Evolutionary conservation across 2,329 filamentous ascomycete species (phyloP).

Genomic region (Sporothrix mexicana): DNA sequence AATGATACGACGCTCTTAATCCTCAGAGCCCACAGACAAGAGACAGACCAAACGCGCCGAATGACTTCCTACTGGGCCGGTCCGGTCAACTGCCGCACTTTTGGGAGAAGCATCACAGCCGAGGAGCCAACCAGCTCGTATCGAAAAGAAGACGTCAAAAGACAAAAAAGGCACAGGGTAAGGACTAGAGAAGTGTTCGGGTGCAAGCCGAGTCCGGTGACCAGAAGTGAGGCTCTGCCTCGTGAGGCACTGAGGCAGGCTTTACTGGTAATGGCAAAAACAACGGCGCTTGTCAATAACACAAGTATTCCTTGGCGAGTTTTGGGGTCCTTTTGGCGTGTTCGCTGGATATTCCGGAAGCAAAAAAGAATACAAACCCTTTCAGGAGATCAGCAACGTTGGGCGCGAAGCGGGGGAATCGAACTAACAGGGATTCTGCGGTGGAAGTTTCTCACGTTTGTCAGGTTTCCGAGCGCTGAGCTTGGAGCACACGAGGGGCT

Average conservation of each 20-base stretch:
- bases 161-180: not conserved
- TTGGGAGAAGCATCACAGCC: not conserved
- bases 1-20: not conserved
- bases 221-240: constrained; percentile 15
- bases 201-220: constrained; percentile 1
- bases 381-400: not conserved
- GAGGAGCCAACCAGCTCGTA: not conserved
- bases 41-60: not conserved
- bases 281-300: not conserved
- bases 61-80: not conserved
- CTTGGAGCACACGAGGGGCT: too few species aligned
- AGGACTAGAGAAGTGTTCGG: not conserved
- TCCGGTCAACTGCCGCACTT: not conserved
- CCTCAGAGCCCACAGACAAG: not conserved
- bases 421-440: not conserved
- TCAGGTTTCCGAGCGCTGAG: too few species aligned
- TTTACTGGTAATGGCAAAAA: not conserved
- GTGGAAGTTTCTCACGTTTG: not conserved
- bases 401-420: not conserved
- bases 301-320: not conserved
- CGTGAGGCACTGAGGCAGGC: constrained; percentile 1
- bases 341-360: not conserved
- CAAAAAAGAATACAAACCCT: too few species aligned
- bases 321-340: not conserved
- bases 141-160: too few species aligned